These are phyloP conservation scores for Dryas alaskensis DNA, from an alignment of 306 rosid species.

Conservation along the genomic window DNA sequence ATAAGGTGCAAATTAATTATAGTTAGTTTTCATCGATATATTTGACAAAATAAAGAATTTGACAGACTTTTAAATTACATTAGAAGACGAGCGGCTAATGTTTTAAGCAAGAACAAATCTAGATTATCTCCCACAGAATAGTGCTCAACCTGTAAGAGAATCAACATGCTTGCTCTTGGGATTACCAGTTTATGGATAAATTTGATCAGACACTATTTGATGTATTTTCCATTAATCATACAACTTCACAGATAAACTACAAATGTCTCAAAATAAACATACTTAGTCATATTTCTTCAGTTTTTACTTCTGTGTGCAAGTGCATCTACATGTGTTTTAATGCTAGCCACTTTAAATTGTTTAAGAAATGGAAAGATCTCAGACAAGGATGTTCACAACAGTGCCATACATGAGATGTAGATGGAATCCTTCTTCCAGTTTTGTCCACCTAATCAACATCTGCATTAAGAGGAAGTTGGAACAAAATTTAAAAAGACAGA, in stretches of 20 bases:
- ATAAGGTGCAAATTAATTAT: conserved; percentile 24
- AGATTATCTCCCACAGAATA: neutral
- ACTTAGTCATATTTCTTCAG: neutral
- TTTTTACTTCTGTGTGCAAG: neutral
- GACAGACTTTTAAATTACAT: neutral
- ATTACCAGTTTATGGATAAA: neutral
- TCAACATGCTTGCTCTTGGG: neutral
- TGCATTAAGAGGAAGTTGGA: conserved; percentile 41
- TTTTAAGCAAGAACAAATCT: neutral
- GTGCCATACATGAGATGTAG: conserved; percentile 70
- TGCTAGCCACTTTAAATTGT: conserved; percentile 2
- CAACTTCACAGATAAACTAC: conserved; percentile 1
- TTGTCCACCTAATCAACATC: conserved; percentile 60
- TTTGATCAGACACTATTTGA: neutral
- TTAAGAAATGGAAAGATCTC: conserved; percentile 7
- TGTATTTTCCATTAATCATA: neutral
- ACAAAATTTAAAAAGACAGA: conserved; percentile 13
- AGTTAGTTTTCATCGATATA: conserved; percentile 27
- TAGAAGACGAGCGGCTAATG: neutral
- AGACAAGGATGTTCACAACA: conserved; percentile 17
- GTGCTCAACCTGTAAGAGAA: neutral
- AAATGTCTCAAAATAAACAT: neutral
- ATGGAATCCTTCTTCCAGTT: conserved; percentile 75
- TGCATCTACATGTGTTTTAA: neutral
- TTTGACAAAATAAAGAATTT: conserved; percentile 14